Percentiles rank a stretch among this genome's conserved stretches.
Conservation (phyloP, 2,329 filamentous ascomycete genomes). For the Fusarium nurragi region DNA sequence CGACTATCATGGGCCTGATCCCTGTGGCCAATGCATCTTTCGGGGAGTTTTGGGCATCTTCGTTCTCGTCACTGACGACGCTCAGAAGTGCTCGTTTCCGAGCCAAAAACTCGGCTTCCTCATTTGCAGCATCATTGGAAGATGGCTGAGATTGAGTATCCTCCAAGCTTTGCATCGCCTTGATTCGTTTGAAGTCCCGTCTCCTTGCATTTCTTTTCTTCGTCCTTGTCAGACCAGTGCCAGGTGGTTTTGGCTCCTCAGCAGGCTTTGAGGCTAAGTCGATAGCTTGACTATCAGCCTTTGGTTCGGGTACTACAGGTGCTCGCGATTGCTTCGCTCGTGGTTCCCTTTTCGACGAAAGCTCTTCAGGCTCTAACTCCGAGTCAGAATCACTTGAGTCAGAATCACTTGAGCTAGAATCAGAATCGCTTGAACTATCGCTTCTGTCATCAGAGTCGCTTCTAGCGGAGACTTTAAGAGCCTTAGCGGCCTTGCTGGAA, state of each 20-base stretch:
- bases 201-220: constrained; percentile 63
- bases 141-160: constrained; percentile 33
- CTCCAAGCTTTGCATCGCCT: constrained; percentile 11
- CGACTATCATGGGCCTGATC: neutral
- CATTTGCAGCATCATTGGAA: constrained; percentile 8
- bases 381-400: constrained; percentile 48
- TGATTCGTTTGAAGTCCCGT: constrained; percentile 49
- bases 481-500: neutral
- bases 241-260: constrained; percentile 44
- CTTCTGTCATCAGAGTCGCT: constrained; percentile 24
- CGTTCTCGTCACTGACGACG: constrained; percentile 36
- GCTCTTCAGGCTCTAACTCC: constrained; percentile 49
- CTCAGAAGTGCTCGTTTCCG: constrained; percentile 55
- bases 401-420: constrained; percentile 40
- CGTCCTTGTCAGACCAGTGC: constrained; percentile 54
- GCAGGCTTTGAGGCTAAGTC: neutral
- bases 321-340: neutral
- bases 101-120: constrained; percentile 47
- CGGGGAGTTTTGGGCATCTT: neutral
- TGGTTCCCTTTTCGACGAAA: constrained; percentile 48
- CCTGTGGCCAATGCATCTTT: constrained; percentile 4
- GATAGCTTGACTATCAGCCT: neutral
- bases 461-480: constrained; percentile 16
- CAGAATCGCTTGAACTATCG: constrained; percentile 33
- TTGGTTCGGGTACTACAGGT: neutral